phyloP scores from a whole-genome alignment of 257 asterid species.

The Solanum stenotomum region DNA sequence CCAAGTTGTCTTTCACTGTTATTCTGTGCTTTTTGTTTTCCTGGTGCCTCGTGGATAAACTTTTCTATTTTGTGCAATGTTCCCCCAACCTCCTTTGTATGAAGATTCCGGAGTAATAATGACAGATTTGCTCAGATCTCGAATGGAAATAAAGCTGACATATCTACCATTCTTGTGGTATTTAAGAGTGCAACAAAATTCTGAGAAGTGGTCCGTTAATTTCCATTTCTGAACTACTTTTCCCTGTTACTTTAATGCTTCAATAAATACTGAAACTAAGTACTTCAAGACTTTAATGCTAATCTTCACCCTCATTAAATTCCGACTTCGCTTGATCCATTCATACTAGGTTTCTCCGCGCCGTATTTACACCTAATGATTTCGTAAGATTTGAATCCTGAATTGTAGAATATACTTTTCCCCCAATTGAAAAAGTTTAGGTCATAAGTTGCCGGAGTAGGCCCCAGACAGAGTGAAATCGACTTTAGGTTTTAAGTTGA shows the following conservation, averaged over 20 bases:
- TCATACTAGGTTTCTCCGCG: neutral
- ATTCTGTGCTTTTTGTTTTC: neutral
- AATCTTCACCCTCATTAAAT: neutral
- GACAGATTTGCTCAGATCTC: neutral
- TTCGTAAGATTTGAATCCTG: neutral
- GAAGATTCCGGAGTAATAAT: neutral
- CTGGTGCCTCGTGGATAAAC: neutral
- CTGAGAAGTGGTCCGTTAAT: neutral
- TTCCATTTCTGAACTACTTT: neutral
- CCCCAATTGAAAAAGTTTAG: neutral
- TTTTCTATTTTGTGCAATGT: neutral
- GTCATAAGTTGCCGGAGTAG: neutral
- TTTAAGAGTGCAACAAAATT: neutral
- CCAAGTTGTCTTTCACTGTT: neutral
- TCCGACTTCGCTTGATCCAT: neutral
- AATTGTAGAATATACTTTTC: neutral
- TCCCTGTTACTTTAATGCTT: neutral
- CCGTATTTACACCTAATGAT: neutral
- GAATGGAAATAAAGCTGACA: neutral
- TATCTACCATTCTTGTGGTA: neutral
- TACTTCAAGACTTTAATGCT: neutral
- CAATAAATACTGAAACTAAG: neutral
- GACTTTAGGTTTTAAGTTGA: neutral
- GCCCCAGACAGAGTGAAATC: neutral
- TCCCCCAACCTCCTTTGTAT: neutral